Base-by-base conservation (phyloP, 805 yeast species). In the Starmerella powellii region DNA sequence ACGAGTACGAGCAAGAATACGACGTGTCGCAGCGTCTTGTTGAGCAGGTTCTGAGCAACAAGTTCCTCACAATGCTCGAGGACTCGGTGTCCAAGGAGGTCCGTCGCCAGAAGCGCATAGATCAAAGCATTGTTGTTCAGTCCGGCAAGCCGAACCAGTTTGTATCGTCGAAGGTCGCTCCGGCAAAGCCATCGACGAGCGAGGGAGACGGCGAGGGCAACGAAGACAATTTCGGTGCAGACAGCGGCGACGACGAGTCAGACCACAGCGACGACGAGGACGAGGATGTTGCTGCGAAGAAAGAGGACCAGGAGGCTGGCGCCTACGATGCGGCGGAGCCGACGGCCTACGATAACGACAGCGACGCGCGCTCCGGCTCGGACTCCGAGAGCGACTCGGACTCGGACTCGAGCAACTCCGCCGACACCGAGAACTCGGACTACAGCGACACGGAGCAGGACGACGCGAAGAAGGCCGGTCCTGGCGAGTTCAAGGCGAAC, bases 201-300 rank as follows among this genome's bases (percentile, higher is more conserved):
- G 13, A 26, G 2, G 16, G 18, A n/a, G 37, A 23, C 10, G 42
- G 12, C 15, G 37, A 28, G 13, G 44, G 26, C 17, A 37, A 56
- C 34, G 60, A 54, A 23, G 76, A 65, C 26, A 38, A 40, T 10
- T 34, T 39, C 27, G 46, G 40, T 12, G 50, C 43, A 8, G 51
- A 48, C 21, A 83, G 76, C 40, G 79, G 71, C 40, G 79, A 85
- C 54, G 94, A 87, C 31, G 85, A 95, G 2, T 85, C 85, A 54
- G 97, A 87, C 50, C 94, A 76, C 13, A 95, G 95, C 27, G 97
- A 87, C 63, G 96, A 87, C 49, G 97, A 85, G 24, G 96, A 87
- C 58, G 67, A 83, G 47, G 96, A 85, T 60, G 82, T 83, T 39
- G 82, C 84, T 87, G 94, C 79, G 54, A 76, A 87, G 31, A 76